Evolutionary conservation across 495 filamentous ascomycete genomes (phyloP).

Genomic region (Xylaria flabelliformis): DNA sequence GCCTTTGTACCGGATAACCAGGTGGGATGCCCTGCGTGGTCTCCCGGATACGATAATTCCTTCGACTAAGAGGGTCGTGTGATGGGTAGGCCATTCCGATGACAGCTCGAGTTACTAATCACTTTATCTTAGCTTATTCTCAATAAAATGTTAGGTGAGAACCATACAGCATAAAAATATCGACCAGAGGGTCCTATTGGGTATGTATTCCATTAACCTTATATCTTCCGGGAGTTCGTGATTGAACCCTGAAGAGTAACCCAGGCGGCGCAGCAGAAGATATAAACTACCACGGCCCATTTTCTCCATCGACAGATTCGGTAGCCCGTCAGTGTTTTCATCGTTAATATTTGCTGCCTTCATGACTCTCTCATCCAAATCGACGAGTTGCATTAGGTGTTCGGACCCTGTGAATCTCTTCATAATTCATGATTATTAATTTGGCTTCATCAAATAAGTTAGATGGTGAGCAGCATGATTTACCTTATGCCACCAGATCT

Average conservation of each 20-base stretch:
- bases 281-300: constrained; percentile 10
- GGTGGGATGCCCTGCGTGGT: neutral
- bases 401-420: constrained; percentile 14
- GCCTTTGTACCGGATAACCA: neutral
- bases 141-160: neutral
- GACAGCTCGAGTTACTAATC: constrained; percentile 9
- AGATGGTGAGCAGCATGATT: neutral
- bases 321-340: neutral
- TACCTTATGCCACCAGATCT: constrained; percentile 20
- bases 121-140: neutral
- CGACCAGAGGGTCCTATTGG: constrained; percentile 9
- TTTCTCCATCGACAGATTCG: constrained; percentile 19
- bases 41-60: neutral
- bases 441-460: neutral
- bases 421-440: neutral
- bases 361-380: neutral
- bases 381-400: constrained; percentile 19
- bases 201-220: constrained; percentile 24
- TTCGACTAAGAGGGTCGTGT: neutral
- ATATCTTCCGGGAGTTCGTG: too few species aligned
- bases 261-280: neutral
- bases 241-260: too few species aligned
- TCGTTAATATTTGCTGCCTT: neutral
- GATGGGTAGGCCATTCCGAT: constrained; percentile 19
- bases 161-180: constrained; percentile 25